Evolutionary conservation across 2,329 filamentous ascomycete species (phyloP).

Genomic region (Lasiodiplodia citricola): DNA sequence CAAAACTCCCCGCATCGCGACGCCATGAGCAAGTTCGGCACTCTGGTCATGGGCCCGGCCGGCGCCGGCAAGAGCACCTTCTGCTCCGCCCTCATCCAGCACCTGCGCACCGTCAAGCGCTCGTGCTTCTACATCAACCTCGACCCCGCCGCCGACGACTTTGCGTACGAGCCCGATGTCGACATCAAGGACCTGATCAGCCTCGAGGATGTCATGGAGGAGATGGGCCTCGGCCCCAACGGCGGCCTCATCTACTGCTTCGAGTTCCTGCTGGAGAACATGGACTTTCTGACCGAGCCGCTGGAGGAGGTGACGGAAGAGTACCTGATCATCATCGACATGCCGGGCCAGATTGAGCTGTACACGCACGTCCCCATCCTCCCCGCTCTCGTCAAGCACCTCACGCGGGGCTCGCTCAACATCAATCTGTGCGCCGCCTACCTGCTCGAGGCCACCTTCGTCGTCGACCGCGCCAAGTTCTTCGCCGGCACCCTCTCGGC

Average conservation of each 20-base stretch:
- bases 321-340: conserved; percentile 96
- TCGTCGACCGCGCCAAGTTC: conserved; percentile 95
- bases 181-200: conserved; percentile 96
- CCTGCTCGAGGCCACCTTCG: conserved; percentile 92
- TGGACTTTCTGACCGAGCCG: conserved; percentile 86
- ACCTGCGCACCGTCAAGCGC: conserved; percentile 87
- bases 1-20: conserved; percentile 25
- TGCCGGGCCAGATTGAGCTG: conserved; percentile 98
- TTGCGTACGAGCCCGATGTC: conserved; percentile 88
- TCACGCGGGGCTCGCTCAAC: conserved; percentile 82
- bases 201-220: conserved; percentile 95
- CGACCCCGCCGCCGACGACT: conserved; percentile 91
- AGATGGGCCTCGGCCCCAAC: conserved; percentile 87
- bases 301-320: conserved; percentile 89
- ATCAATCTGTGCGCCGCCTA: conserved; percentile 93
- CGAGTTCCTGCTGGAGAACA: conserved; percentile 92
- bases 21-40: conserved; percentile 89
- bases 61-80: conserved; percentile 98
- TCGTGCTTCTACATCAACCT: conserved; percentile 98
- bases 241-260: conserved; percentile 96
- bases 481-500: conserved; percentile 94
- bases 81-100: conserved; percentile 89
- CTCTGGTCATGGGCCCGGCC: conserved; percentile 94
- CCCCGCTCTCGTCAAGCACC: conserved; percentile 79
- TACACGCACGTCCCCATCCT: conserved; percentile 97